Base-by-base conservation (phyloP, 257 asterid species). In the Fraxinus anomala region DNA sequence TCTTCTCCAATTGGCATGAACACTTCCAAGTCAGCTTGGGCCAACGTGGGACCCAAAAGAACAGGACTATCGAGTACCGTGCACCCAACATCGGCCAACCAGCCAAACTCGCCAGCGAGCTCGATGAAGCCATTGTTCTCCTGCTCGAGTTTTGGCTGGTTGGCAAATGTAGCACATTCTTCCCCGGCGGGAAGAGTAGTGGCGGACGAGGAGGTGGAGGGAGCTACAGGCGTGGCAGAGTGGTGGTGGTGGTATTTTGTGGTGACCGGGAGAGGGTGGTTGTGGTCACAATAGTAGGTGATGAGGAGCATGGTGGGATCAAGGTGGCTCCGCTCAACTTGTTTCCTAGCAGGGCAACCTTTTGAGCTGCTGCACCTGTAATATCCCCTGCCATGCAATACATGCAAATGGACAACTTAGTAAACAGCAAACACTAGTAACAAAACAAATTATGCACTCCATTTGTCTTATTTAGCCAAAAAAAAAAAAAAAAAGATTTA, bases 291-390 rank as follows among this genome's bases (percentile, higher is more conserved):
- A 73, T 88, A 71, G 82, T 92, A 92, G 83, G 96, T 90, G 76
- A 92, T 85, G 19, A 85, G 91, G 73, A 92, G 90, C 84, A 80
- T 84, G 87, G 94, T 89, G 83, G 96, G 96, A 85, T 92, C 92
- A 28, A 81, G 88, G 82, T 88, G 90, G 87, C 91, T 90, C 74
- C 96, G 81, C 79, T 92, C 96, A 5, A 90, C 97, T 87, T 92
- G 97, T 83, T 92, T 92, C 83, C 91, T 92, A 6, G 96, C 92
- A 14, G 96, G 94, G 80, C 97, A 92, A 0, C 97, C 94, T 83
- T 92, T 92, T 30, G 94, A 89, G 73, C 96, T 89, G 78, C 97
- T 90, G 39, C 97, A 92, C 71, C 96, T 80, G 79, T 92, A 92
- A 78, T 92, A 92, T 83, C 92, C 97, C 85, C 97, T 92, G 89